Evolutionary conservation across 805 yeast species (phyloP).

Genomic region (Kodamaea jinghongensis): DNA sequence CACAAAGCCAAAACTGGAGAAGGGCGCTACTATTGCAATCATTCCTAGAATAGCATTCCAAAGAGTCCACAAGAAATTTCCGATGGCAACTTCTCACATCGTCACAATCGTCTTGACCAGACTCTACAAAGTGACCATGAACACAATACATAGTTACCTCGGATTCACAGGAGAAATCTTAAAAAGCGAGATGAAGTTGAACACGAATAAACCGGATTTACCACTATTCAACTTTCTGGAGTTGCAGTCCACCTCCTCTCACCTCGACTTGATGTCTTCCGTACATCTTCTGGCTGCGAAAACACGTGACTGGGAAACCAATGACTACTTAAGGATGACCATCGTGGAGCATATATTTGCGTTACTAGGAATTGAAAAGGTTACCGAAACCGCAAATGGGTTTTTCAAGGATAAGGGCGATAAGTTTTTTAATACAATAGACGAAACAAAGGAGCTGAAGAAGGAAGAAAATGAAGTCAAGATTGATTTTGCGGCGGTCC

Average conservation of each 20-base stretch:
- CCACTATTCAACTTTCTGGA: no score
- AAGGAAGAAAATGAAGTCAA: not conserved
- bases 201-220: slow-evolving; percentile 1
- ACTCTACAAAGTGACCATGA: slow-evolving; percentile 85
- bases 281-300: slow-evolving; percentile 39
- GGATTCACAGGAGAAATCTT: slow-evolving; percentile 82
- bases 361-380: slow-evolving; percentile 54
- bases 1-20: slow-evolving; percentile 58
- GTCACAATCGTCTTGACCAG: slow-evolving; percentile 89
- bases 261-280: slow-evolving; percentile 65
- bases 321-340: slow-evolving; percentile 49
- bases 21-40: slow-evolving; percentile 78
- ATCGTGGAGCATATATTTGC: slow-evolving; percentile 69
- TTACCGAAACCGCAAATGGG: slow-evolving; percentile 32
- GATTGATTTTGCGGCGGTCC: slow-evolving; percentile 46
- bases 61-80: slow-evolving; percentile 68
- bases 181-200: slow-evolving; percentile 68
- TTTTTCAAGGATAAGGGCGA: slow-evolving; percentile 10
- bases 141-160: slow-evolving; percentile 81
- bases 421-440: slow-evolving; percentile 32
- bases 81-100: slow-evolving; percentile 88
- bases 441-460: slow-evolving; percentile 13
- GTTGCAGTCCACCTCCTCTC: not conserved
- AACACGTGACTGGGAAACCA: not conserved
- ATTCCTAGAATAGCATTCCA: slow-evolving; percentile 84